These are phyloP conservation scores for Candolleomyces efflorescens DNA, from an alignment of 768 basidiomycete species.

Conservation along the genomic window DNA sequence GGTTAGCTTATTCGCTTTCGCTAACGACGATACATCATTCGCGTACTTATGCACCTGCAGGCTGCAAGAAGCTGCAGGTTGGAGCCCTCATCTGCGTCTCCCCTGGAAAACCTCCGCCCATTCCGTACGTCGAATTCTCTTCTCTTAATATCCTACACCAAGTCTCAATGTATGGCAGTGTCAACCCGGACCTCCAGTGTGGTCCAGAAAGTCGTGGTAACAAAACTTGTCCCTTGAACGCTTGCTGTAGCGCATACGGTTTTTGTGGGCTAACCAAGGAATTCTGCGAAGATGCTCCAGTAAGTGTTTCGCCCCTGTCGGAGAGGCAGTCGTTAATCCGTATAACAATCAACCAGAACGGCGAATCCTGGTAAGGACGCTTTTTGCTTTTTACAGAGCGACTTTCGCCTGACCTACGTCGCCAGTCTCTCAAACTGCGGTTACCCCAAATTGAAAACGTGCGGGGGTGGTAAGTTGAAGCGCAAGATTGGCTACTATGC, in stretches of 20 bases:
- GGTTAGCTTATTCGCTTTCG: too few species aligned
- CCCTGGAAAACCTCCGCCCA: slow-evolving; percentile 16
- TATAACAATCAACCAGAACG: not conserved
- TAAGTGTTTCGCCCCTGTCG: not conserved
- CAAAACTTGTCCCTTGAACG: slow-evolving; percentile 18
- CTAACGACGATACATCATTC: too few species aligned
- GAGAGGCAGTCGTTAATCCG: not conserved
- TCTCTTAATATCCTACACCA: not conserved
- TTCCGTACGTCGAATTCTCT: slow-evolving; percentile 10
- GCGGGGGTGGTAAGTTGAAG: not conserved
- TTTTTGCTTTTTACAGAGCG: too few species aligned
- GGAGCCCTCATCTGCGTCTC: slow-evolving; percentile 18
- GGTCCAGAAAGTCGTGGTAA: slow-evolving; percentile 16
- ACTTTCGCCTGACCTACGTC: too few species aligned
- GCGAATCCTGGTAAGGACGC: not conserved
- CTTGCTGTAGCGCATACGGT: slow-evolving; percentile 20
- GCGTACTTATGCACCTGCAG: too few species aligned
- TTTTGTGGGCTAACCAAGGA: slow-evolving; percentile 21
- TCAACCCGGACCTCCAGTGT: slow-evolving; percentile 17
- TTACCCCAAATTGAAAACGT: slow-evolving; percentile 7
- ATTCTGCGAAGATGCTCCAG: slow-evolving; percentile 15
- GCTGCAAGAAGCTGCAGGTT: slow-evolving; percentile 14
- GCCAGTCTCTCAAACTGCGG: not conserved
- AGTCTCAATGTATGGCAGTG: not conserved
- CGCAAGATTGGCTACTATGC: slow-evolving; percentile 20